Evolutionary conservation across 805 yeast genomes (phyloP), one percentile per base, ranked within the genome.

Genomic region (Metschnikowia anglica): DNA sequence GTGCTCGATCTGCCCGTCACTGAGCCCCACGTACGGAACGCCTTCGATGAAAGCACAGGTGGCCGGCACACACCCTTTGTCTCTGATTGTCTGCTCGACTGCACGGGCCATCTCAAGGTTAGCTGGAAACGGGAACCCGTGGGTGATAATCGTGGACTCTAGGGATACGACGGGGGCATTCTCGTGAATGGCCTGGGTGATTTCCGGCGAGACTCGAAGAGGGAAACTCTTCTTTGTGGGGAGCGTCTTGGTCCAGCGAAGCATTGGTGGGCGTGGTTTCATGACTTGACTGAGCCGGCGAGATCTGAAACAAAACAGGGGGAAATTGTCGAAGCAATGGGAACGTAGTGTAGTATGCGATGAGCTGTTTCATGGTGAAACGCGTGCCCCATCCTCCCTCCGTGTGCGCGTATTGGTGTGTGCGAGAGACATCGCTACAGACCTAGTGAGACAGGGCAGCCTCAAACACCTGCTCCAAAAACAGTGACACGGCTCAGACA

Each of bases 71-170:
- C 81, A 89, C 6, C 91, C 90, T 26, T 71, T 59, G 0, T 60
- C 57, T 32, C 95, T 70, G 13, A 88, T 74, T 6, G 74, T 65
- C 4, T 60, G 44, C 61, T 88, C 96, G 1, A 86, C 95, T 1
- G 68, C 61, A 23, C 54, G 54, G 0, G 96, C 96, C 88, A 88
- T 82, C 19, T 72, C 70, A 9, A 85, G 55, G 55, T 89, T 88
- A 17, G 75, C 74, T 0, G 96, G 96, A 56, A 65, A 85, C 3
- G 96, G 96, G 29, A 88, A 71, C 0, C 97, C 97, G 65, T 88
- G 97, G 5, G 96, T 84, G 51, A 89, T 79, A 55, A 88, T 89
- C 6, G 97, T 88, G 17, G 89, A 81, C 58, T 89, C 97, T 12
- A 88, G 67, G 0, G 96, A 83, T 3, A 89, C 93, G 5, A 88